Base-by-base conservation (phyloP, 345 rosid species). In the Conringia planisiliqua region DNA sequence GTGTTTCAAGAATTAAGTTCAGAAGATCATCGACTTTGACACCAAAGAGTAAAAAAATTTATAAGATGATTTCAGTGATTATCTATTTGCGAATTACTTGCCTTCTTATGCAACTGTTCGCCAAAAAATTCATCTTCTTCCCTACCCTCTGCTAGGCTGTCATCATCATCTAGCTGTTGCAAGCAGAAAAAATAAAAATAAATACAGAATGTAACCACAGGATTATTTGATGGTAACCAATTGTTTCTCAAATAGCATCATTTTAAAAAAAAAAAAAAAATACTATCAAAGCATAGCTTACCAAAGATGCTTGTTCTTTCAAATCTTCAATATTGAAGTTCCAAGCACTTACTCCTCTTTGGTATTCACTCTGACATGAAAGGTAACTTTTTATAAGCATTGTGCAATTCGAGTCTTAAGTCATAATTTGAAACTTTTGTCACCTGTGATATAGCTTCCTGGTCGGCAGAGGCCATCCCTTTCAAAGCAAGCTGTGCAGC, bases 331-430 rank as follows among this genome's bases (percentile, higher is more conserved):
- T 68, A 74, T 96, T 90, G 66, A 96, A 96, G 73, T 96, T 89
- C 99, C 99, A 96, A 69, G 99, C 97, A 81, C 99, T 96, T 70
- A 96, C 99, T 79, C 99, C 99, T 82, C 93, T 84, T 67, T 96
- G 88, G 83, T 92, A 96, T 82, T 96, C 99, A 66, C 97, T 92
- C 98, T 96, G 83, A 68, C 24, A 72, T 32, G 43, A 50, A 57
- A 66, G 32, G 18, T 11, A 70, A 30, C 10, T 5, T 39, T 22
- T 50, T 57, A 56, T 64, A 66, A 50, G 50, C 57, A 66, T 29
- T 58, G 17, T 40, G 69, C 57, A 72, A 65, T 32, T 30, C 6
- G 10, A 48, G 43, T 48, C 67, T 29, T 20, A 12, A 36, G 51
- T 30, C 18, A n/a, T 12, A 40, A 3, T 29, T 17, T 60, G 63